These are phyloP conservation scores for Fusarium compactum DNA, from an alignment of 2,329 filamentous ascomycete species.

Conservation along the genomic window DNA sequence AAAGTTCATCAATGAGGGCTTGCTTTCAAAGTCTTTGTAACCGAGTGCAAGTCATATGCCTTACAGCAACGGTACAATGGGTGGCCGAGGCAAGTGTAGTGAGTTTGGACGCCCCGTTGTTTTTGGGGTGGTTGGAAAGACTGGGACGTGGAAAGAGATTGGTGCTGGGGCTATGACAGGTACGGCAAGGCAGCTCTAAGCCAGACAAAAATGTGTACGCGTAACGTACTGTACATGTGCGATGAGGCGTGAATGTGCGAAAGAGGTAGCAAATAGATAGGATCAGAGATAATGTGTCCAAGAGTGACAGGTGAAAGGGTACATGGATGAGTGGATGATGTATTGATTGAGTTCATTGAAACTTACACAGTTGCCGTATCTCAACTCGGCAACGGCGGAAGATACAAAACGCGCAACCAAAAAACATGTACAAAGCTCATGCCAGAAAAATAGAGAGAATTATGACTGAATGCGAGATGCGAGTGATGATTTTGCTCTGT, in stretches of 20 bases:
- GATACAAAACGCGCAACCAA: slow-evolving; percentile 30
- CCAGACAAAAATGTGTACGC: slow-evolving; percentile 18
- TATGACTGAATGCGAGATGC: background rate
- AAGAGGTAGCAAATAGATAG: slow-evolving; percentile 14
- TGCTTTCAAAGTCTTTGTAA: slow-evolving; percentile 1
- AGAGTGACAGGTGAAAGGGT: background rate
- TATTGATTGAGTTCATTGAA: slow-evolving; percentile 11
- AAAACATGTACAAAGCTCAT: slow-evolving; percentile 19
- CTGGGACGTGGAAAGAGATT: slow-evolving; percentile 12
- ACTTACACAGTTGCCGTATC: slow-evolving; percentile 19
- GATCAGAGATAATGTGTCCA: slow-evolving; percentile 7
- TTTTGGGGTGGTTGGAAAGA: slow-evolving; percentile 36
- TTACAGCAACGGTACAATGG: background rate
- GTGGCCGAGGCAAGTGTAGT: slow-evolving; percentile 1
- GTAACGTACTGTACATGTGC: slow-evolving; percentile 16
- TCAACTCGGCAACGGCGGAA: slow-evolving; percentile 37
- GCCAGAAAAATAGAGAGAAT: background rate
- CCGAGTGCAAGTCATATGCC: slow-evolving; percentile 4
- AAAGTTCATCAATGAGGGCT: slow-evolving; percentile 1
- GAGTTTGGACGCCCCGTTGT: slow-evolving; percentile 26
- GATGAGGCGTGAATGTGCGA: slow-evolving; percentile 14
- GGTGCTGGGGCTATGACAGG: slow-evolving; percentile 31
- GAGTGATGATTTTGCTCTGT: background rate
- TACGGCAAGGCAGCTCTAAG: slow-evolving; percentile 11
- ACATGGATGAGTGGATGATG: slow-evolving; percentile 2